A percentile compares a stretch with the other conserved stretches of the same genome.
These are phyloP conservation scores for Musa acuminata DNA, from an alignment of 176 grass and related monocot species.

Conservation along the genomic window DNA sequence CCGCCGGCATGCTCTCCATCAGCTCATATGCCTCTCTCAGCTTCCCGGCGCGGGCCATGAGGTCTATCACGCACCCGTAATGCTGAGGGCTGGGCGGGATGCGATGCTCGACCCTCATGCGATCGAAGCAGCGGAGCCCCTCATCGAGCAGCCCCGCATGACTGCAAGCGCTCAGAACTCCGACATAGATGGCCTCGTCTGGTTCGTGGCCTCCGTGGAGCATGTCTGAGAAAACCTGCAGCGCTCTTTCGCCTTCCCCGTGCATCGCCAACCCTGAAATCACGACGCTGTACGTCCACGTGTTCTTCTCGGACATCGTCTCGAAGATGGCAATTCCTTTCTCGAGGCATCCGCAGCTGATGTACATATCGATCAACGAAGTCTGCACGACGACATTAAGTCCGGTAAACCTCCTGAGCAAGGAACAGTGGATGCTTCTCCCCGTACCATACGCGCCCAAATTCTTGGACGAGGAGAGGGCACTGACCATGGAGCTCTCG, in stretches of 20 bases:
- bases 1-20: conserved; percentile 51
- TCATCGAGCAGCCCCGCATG: conserved; percentile 55
- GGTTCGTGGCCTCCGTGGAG: conserved; percentile 33
- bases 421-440: conserved; percentile 46
- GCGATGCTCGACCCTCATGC: conserved; percentile 60
- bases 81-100: conserved; percentile 53
- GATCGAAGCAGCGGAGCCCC: conserved; percentile 63
- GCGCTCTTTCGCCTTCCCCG: conserved; percentile 39
- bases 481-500: conserved; percentile 63
- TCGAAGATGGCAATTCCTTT: conserved; percentile 42
- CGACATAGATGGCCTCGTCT: conserved; percentile 58
- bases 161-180: conserved; percentile 60
- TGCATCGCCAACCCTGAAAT: conserved; percentile 57
- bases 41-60: conserved; percentile 50
- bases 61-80: conserved; percentile 75
- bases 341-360: conserved; percentile 48
- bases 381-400: conserved; percentile 58
- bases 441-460: conserved; percentile 40
- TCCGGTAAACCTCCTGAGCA: conserved; percentile 36
- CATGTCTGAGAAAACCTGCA: conserved; percentile 59
- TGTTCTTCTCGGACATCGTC: conserved; percentile 33
- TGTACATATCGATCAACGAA: conserved; percentile 71
- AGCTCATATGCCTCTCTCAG: conserved; percentile 43
- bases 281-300: conserved; percentile 51
- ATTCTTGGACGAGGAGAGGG: conserved; percentile 50